Base-by-base conservation (phyloP, 2,329 filamentous ascomycete species). In the Fusarium coicis region DNA sequence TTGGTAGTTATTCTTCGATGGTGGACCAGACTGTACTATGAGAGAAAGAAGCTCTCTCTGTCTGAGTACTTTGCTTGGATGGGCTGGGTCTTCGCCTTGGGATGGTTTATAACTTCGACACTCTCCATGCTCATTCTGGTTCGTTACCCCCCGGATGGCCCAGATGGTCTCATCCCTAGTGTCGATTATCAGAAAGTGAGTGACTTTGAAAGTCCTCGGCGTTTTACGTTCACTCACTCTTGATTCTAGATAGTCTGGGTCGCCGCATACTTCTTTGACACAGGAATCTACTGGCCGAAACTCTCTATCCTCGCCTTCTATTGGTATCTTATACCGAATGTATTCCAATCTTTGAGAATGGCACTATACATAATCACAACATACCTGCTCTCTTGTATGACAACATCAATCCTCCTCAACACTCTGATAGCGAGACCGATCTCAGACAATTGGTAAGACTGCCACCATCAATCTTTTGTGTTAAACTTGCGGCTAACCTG, bases 231-330 rank as follows among this genome's bases (percentile, higher is more conserved):
- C 19, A 53, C 10, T 12, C 1, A 1, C 10, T 2, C 50, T 21
- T 3, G 14, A 39, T 9, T 16, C 11, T 21, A 70, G 68, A 37
- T 16, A 7, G 61, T 70, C 18, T 70, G 52, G 9, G 18, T 40
- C 10, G 66, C 66, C 3, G 43, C 57, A 14, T 70, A 66, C 18
- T 49, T 59, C 9, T 70, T 70, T 11, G 67, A 70, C 16, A 5
- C 40, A 10, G 68, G 67, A 4, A 56, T 70, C 1, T 70, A 62
- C 46, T 62, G 39, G 28, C 49, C 68, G 0, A 70, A 70, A 34
- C 43, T 70, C 2, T 70, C 68, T 4, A 66, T 70, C 4, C 32
- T 49, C 4, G 36, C 67, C 0, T 70, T 70, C 4, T 67, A 70
- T 40, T 70, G 68, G 67, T 26, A 46, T n/a, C 14, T 71, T 1